phyloP scores from a whole-genome alignment of 176 grass and related monocot genomes.

The Lolium multiflorum region DNA sequence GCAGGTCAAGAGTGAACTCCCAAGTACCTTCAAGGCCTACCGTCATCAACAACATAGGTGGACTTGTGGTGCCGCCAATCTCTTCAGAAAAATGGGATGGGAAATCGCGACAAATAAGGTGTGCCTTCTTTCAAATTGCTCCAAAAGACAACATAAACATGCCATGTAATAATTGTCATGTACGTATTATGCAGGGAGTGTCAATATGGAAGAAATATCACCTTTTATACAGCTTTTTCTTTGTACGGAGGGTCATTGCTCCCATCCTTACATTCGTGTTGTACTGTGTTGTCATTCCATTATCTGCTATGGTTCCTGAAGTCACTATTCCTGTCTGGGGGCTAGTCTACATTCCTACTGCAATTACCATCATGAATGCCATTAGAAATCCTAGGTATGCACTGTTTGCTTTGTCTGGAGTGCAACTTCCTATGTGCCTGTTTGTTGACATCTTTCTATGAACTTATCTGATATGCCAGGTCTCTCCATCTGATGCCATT shows the following conservation, averaged over 20 bases:
- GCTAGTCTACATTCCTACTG: slow-evolving; percentile 82
- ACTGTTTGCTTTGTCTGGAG: neutral
- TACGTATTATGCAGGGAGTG: slow-evolving; percentile 60
- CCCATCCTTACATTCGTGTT: slow-evolving; percentile 81
- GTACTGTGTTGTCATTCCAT: slow-evolving; percentile 74
- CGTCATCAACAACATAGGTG: slow-evolving; percentile 91
- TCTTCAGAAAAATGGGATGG: slow-evolving; percentile 94
- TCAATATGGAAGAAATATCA: slow-evolving; percentile 85
- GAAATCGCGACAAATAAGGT: slow-evolving; percentile 78
- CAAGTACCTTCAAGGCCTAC: slow-evolving; percentile 89
- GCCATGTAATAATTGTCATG: slow-evolving; percentile 6
- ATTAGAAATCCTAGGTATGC: slow-evolving; percentile 81
- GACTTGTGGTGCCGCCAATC: slow-evolving; percentile 84
- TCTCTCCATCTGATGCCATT: slow-evolving; percentile 95
- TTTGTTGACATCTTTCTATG: neutral
- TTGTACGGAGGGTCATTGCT: slow-evolving; percentile 78
- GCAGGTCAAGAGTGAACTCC: slow-evolving; percentile 96
- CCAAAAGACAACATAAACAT: slow-evolving; percentile 19
- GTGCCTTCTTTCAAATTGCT: neutral
- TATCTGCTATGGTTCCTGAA: slow-evolving; percentile 78
- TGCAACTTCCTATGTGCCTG: slow-evolving; percentile 7
- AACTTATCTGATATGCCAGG: slow-evolving; percentile 46
- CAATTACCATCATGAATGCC: slow-evolving; percentile 78
- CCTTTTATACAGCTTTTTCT: slow-evolving; percentile 94
- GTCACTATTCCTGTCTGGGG: slow-evolving; percentile 82